Conservation (phyloP, 306 rosid species). For the Bauhinia variegata region DNA sequence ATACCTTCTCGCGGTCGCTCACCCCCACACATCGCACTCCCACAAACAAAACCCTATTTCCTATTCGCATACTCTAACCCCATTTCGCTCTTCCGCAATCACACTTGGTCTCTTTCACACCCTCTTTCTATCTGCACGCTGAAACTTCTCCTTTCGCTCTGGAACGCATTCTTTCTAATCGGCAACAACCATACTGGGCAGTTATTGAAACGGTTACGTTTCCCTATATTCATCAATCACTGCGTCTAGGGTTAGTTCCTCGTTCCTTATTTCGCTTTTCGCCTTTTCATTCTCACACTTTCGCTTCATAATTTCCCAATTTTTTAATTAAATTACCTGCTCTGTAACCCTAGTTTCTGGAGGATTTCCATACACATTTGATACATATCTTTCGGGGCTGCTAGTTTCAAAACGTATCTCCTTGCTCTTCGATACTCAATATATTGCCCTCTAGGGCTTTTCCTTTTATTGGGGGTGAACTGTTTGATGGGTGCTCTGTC, state of each 20-base stretch:
- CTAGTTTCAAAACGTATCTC: slow-evolving; percentile 34
- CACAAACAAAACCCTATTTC: slow-evolving; percentile 68
- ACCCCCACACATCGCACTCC: slow-evolving; percentile 45
- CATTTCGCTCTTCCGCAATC: slow-evolving; percentile 41
- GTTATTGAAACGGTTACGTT: slow-evolving; percentile 65
- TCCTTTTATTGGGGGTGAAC: slow-evolving; percentile 32
- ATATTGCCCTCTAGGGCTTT: slow-evolving; percentile 51
- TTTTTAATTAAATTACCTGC: slow-evolving; percentile 22
- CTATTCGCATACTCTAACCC: slow-evolving; percentile 22
- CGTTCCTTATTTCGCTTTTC: slow-evolving; percentile 17
- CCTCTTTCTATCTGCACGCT: slow-evolving; percentile 18
- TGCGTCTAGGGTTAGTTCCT: slow-evolving; percentile 69
- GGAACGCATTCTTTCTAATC: slow-evolving; percentile 58
- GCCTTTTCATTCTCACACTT: slow-evolving; percentile 15
- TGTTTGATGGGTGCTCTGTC: slow-evolving; percentile 46
- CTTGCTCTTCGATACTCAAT: slow-evolving; percentile 39
- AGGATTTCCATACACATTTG: slow-evolving; percentile 16
- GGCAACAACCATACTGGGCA: slow-evolving; percentile 42
- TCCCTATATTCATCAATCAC: slow-evolving; percentile 46
- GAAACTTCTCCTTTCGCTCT: background rate
- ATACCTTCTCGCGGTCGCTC: slow-evolving; percentile 44
- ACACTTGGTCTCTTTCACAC: background rate
- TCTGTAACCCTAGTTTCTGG: slow-evolving; percentile 56
- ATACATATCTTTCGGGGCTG: slow-evolving; percentile 58
- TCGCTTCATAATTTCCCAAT: slow-evolving; percentile 29